phyloP scores from a whole-genome alignment of 495 filamentous ascomycete genomes.

The Annulohypoxylon stygium region DNA sequence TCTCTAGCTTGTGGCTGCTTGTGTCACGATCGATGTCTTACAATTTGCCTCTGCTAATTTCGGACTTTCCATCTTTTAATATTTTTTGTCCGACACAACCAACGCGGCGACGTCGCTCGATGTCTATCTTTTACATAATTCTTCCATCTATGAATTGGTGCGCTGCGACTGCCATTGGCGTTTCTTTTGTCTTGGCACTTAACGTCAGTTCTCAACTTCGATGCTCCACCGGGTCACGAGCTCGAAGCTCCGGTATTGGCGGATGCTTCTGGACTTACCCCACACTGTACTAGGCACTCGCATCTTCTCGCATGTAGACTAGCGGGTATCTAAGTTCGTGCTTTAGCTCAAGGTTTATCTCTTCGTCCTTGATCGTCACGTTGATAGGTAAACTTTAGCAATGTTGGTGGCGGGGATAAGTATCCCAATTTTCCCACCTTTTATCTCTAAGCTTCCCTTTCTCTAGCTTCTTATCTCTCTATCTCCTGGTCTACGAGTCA shows the following conservation, averaged over 20 bases:
- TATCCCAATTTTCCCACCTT: slow-evolving; percentile 24
- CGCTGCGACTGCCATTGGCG: slow-evolving; percentile 24
- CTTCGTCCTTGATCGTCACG: slow-evolving; percentile 31
- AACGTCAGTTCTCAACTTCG: slow-evolving; percentile 29
- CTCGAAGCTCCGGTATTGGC: slow-evolving; percentile 33
- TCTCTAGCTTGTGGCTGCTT: background rate
- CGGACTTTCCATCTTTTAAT: background rate
- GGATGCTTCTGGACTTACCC: slow-evolving; percentile 25
- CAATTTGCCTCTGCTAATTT: background rate
- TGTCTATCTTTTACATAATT: slow-evolving; percentile 32
- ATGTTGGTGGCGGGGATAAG: slow-evolving; percentile 26
- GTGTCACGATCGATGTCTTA: background rate
- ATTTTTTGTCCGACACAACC: slow-evolving; percentile 7
- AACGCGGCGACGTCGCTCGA: slow-evolving; percentile 41
- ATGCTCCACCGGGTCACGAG: slow-evolving; percentile 6
- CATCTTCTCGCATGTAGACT: slow-evolving; percentile 5
- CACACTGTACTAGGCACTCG: slow-evolving; percentile 17
- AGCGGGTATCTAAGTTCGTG: slow-evolving; percentile 11
- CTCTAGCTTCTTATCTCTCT: background rate
- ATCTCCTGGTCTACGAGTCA: slow-evolving; percentile 23
- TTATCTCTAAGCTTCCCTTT: slow-evolving; percentile 1
- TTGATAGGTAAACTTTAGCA: background rate
- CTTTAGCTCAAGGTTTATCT: slow-evolving; percentile 33
- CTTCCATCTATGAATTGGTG: slow-evolving; percentile 20
- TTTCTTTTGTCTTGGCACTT: slow-evolving; percentile 37